Evolutionary conservation across 208 protist genomes (phyloP).

Genomic region (Eutreptiella sp.): DNA sequence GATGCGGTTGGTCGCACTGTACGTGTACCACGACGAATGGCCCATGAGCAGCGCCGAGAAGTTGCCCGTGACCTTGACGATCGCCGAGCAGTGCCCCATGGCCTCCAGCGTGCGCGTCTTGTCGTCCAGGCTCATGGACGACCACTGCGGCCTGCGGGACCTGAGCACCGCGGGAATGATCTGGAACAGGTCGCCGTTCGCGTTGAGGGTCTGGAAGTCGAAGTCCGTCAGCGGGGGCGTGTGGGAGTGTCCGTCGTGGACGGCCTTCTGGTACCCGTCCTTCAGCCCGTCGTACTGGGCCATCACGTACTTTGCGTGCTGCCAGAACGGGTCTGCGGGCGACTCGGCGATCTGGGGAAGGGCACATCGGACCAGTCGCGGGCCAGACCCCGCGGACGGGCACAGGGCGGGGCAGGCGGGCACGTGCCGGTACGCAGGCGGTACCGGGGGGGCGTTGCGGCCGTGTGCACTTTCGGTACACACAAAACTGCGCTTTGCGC

Average conservation of each 20-base stretch:
- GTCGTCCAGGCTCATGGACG: slow-evolving; percentile 13
- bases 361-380: too few relatives aligned
- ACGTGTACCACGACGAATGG: slow-evolving; percentile 38
- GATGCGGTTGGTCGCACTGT: slow-evolving; percentile 33
- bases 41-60: slow-evolving; percentile 39
- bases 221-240: not conserved
- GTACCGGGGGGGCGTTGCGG: too few relatives aligned
- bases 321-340: slow-evolving; percentile 19
- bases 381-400: too few relatives aligned
- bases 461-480: too few relatives aligned
- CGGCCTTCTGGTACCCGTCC: slow-evolving; percentile 13
- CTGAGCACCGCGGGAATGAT: slow-evolving; percentile 15
- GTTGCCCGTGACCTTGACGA: slow-evolving; percentile 41
- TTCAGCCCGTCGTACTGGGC: slow-evolving; percentile 34
- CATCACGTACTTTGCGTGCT: slow-evolving; percentile 21
- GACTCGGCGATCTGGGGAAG: not conserved
- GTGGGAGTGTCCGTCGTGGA: not conserved
- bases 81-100: slow-evolving; percentile 32
- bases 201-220: slow-evolving; percentile 8
- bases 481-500: too few relatives aligned
- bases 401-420: too few relatives aligned
- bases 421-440: too few relatives aligned
- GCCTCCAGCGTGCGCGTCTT: not conserved
- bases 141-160: slow-evolving; percentile 2
- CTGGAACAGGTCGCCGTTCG: slow-evolving; percentile 31